Base-by-base conservation (phyloP, 306 rosid genomes). In the Prunus kanzakura region DNA sequence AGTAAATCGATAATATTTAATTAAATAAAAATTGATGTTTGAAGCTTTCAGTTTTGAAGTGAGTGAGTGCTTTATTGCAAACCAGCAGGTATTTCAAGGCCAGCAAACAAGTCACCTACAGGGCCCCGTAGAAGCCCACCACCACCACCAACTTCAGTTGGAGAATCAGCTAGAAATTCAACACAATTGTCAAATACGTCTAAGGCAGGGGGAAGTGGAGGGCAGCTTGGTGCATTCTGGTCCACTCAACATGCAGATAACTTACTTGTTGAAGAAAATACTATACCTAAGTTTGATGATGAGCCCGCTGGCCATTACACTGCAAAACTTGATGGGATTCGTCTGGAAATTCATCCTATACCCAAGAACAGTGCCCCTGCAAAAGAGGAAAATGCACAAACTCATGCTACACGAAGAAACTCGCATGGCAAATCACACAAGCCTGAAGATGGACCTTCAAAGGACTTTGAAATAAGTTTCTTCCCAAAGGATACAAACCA, bases 171-270 rank as follows among this genome's bases (percentile, higher is more conserved):
- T 67, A 87, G 88, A 81, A 91, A 76, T 84, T 69, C 92, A 32
- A 72, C 89, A 81, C 96, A 86, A 67, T 73, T 84, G 69, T 79
- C 90, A 66, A 77, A 6, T 81, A 45, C 86, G 64, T 75, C 97
- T 23, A 82, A 68, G 82, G 87, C 84, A 71, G 90, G 86, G 73
- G 90, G 86, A 73, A 84, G 72, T 80, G 93, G 80, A 67, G 96
- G 89, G 58, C 82, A 77, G 75, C 86, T 92, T 80, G 98, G 98
- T 70, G 97, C 92, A 46, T 95, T 92, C 87, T 92, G 99, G 99
- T 90, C 96, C 72, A 85, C 93, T 51, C 82, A 82, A 83, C 98
- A 95, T 79, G 97, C 92, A 46, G 84, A 82, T 72, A 88, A 85
- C 30, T 78, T 91, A 20, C 63, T 65, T 68, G 77, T 67, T 15